A percentile compares a stretch with the other conserved stretches of the same genome.
Evolutionary conservation across 2,329 filamentous ascomycete genomes (phyloP).

Genomic region (Fusarium tanahbumbuense): DNA sequence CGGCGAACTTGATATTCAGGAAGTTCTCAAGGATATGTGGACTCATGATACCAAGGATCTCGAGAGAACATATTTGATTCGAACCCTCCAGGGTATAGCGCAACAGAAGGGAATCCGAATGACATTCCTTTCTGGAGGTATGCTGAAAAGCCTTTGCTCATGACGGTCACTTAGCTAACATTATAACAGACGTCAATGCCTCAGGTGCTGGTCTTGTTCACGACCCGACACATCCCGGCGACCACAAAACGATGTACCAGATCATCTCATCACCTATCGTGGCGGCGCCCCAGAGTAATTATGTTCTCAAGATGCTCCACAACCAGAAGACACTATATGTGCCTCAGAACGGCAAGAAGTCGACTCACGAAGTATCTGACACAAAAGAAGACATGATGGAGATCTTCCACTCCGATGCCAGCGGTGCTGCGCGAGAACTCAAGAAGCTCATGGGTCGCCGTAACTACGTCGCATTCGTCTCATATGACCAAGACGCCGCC

Average conservation of each 20-base stretch:
- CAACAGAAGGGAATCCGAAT: conserved; percentile 96
- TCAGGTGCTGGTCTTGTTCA: conserved; percentile 94
- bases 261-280: conserved; percentile 94
- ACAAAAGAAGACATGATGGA: conserved; percentile 99
- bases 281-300: conserved; percentile 84
- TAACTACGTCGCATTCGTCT: conserved; percentile 94
- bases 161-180: conserved; percentile 37
- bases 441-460: conserved; percentile 93
- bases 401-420: conserved; percentile 95
- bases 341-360: conserved; percentile 84
- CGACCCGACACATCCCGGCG: conserved; percentile 87
- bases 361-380: conserved; percentile 80
- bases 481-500: conserved; percentile 88
- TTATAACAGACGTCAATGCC: conserved; percentile 77
- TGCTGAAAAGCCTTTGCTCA: conserved; percentile 44
- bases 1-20: conserved; percentile 92
- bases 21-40: conserved; percentile 97
- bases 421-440: conserved; percentile 82
- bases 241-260: conserved; percentile 99
- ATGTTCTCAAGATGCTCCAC: conserved; percentile 94
- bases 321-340: conserved; percentile 93
- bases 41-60: conserved; percentile 98
- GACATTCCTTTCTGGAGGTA: conserved; percentile 93
- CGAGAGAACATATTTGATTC: conserved; percentile 94
- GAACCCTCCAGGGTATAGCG: conserved; percentile 93